Evolutionary conservation across 495 filamentous ascomycete species (phyloP), one percentile per base, ranked within the genome.

Genomic region (Usnea hakonensis): DNA sequence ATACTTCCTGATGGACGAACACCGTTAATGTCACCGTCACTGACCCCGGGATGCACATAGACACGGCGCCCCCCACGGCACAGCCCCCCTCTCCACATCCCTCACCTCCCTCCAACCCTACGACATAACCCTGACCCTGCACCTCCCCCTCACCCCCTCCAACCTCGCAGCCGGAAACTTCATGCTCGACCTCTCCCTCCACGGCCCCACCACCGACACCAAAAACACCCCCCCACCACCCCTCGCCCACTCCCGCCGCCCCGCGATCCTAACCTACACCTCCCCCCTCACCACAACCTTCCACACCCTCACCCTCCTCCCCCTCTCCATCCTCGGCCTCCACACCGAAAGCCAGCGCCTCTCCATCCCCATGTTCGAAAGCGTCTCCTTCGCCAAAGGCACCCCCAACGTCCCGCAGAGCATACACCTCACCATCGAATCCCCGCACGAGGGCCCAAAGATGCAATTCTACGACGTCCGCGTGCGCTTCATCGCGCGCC

Each of bases 171-270:
- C 72, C 10, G 94, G 93, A 26, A 97, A 97, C 74, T 97, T 97
- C 79, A 97, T 97, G 92, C 76, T 96, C 17, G 85, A 90, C 56
- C 76, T 97, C n/a, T 76, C 82, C 19, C 77, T 93, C 16, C 75
- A 85, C 38, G 75, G 79, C 2, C 71, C 72, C 43, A 67, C 70
- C 17, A 71, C 71, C 5, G 68, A 72, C 58, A 67, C 71, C 32
- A 41, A 38, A 17, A 41, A 37, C 19, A 38, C 33, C 6, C n/a
- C 52, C 55, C 46, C 7, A 50, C 63, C 35, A 44, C 55, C 28
- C 32, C 61, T 48, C 63, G 70, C 75, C 19, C 75, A 67, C 30
- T 81, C 81, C 5, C 78, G 85, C 5, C 79, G 89, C 4, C 79
- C 87, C 3, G 86, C 83, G 1, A 84, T 87, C 23, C 70, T 92